Conservation (phyloP, 2,329 filamentous ascomycete genomes). For the Fusarium chlamydosporum region DNA sequence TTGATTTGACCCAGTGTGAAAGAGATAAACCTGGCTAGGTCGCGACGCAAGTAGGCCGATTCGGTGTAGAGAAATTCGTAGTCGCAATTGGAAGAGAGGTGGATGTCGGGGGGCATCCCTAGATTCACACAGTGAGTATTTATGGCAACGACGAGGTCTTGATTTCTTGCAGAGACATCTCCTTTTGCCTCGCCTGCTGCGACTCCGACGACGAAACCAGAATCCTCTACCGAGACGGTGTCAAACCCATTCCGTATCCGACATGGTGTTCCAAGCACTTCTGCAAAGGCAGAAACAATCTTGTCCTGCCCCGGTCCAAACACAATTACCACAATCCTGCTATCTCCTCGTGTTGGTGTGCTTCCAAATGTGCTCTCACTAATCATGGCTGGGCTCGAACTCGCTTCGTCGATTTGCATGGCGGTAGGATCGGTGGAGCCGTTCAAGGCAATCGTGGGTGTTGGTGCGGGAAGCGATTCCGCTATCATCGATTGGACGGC, state of each 20-base stretch:
- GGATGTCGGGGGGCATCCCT: constrained; percentile 76
- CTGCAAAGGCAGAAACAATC: constrained; percentile 81
- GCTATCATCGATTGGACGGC: constrained; percentile 58
- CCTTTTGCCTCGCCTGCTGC: constrained; percentile 68
- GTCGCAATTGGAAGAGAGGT: constrained; percentile 78
- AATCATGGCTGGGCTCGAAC: constrained; percentile 54
- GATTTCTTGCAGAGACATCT: constrained; percentile 71
- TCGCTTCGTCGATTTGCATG: constrained; percentile 56
- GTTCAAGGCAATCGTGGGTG: constrained; percentile 46
- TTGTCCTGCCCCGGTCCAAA: constrained; percentile 79
- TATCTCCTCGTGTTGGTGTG: constrained; percentile 67
- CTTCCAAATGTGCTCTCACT: constrained; percentile 61
- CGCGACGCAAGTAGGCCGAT: constrained; percentile 78
- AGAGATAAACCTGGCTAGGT: constrained; percentile 83
- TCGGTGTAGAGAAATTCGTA: constrained; percentile 90
- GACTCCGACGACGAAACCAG: constrained; percentile 78
- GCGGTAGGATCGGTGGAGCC: constrained; percentile 45
- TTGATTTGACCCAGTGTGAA: constrained; percentile 84
- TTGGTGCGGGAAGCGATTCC: constrained; percentile 53
- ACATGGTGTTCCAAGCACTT: constrained; percentile 82
- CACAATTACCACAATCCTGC: constrained; percentile 74
- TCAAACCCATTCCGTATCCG: constrained; percentile 70
- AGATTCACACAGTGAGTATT: constrained; percentile 82
- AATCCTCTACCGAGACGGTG: constrained; percentile 67
- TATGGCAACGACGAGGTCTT: constrained; percentile 74